A percentile compares a stretch with the other conserved stretches of the same genome.
These are phyloP conservation scores for Dryas octopetala DNA, from an alignment of 306 rosid genomes.

Conservation along the genomic window DNA sequence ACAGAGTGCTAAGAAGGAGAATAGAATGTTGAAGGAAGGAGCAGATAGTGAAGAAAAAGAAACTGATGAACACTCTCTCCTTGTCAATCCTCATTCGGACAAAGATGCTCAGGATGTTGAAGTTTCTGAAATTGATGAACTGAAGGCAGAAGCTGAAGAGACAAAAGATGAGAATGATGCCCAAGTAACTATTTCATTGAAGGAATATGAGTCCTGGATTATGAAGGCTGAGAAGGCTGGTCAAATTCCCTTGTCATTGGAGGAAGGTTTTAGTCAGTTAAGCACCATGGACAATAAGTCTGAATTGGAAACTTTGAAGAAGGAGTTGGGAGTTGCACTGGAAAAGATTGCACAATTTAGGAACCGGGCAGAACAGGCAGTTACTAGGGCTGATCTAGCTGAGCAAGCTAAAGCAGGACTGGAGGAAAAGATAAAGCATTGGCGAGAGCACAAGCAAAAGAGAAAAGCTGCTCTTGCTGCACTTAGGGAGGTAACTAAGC, in stretches of 20 bases:
- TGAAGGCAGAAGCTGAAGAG: slow-evolving; percentile 25
- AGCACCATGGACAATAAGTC: slow-evolving; percentile 10
- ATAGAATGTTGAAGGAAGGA: slow-evolving; percentile 25
- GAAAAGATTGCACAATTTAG: slow-evolving; percentile 55
- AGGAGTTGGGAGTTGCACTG: slow-evolving; percentile 56
- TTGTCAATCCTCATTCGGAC: not conserved
- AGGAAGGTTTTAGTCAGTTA: slow-evolving; percentile 21
- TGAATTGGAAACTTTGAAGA: slow-evolving; percentile 54
- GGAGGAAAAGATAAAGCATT: slow-evolving; percentile 60
- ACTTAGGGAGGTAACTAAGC: slow-evolving; percentile 45
- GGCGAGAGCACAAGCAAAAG: slow-evolving; percentile 49
- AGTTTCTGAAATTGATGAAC: slow-evolving; percentile 6
- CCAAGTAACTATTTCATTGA: slow-evolving; percentile 29
- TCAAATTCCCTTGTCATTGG: slow-evolving; percentile 22
- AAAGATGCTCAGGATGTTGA: slow-evolving; percentile 1
- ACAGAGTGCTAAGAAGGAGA: slow-evolving; percentile 33
- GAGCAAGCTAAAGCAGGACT: slow-evolving; percentile 68
- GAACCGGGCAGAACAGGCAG: slow-evolving; percentile 76
- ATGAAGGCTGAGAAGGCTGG: slow-evolving; percentile 22
- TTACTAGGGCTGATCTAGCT: slow-evolving; percentile 71
- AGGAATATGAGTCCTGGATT: slow-evolving; percentile 35
- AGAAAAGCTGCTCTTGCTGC: slow-evolving; percentile 61
- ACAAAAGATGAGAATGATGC: slow-evolving; percentile 23
- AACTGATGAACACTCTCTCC: slow-evolving; percentile 15
- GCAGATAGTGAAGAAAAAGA: slow-evolving; percentile 25